Conservation (phyloP, 2,329 filamentous ascomycete genomes). For the Scedosporium boydii region DNA sequence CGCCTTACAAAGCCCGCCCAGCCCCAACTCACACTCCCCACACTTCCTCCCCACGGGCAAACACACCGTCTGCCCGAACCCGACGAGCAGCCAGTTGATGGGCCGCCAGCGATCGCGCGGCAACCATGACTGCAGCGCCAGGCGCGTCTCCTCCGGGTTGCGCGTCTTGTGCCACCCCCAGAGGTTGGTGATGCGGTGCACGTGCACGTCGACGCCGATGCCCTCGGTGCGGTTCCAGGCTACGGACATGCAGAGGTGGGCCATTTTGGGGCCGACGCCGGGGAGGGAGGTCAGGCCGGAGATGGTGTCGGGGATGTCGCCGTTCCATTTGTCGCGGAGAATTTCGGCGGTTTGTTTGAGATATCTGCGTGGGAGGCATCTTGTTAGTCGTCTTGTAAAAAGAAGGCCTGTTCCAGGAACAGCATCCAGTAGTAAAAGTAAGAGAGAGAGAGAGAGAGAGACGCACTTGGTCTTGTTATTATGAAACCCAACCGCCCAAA, state of each 20-base stretch:
- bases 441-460: neutral
- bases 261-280: conserved; percentile 93
- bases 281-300: conserved; percentile 68
- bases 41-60: conserved; percentile 71
- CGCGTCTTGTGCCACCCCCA: conserved; percentile 86
- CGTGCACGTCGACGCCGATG: conserved; percentile 90
- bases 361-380: conserved; percentile 25
- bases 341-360: conserved; percentile 69
- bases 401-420: neutral
- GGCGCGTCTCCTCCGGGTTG: conserved; percentile 72
- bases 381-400: neutral
- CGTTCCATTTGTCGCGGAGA: conserved; percentile 57
- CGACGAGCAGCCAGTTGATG: conserved; percentile 84
- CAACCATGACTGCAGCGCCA: conserved; percentile 70
- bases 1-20: conserved; percentile 64
- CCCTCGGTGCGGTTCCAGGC: conserved; percentile 57
- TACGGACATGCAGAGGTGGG: conserved; percentile 73
- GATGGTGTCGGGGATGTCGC: conserved; percentile 74
- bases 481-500: conserved; percentile 82
- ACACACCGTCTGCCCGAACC: conserved; percentile 80
- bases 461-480: conserved; percentile 80
- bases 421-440: neutral
- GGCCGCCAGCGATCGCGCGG: conserved; percentile 81
- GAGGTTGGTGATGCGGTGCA: conserved; percentile 87
- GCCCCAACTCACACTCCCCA: conserved; percentile 74